Evolutionary conservation across 176 grass and related monocot species (phyloP).

Genomic region (Paspalum notatum): DNA sequence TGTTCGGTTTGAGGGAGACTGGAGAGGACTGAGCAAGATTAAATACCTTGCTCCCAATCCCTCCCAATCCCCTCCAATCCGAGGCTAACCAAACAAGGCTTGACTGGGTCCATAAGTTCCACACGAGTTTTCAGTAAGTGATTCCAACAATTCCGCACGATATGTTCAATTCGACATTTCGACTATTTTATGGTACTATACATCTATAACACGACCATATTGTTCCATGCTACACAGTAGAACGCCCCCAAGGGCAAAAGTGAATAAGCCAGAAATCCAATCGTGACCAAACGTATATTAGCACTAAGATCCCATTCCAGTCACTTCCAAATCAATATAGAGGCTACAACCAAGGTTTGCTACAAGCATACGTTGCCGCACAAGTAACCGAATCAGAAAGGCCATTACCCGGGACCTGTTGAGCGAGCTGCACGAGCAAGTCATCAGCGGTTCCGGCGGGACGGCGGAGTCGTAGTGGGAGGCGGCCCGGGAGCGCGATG

Average conservation of each 20-base stretch:
- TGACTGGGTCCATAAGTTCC: too few species aligned
- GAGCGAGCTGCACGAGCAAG: conserved; percentile 60
- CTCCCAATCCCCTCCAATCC: too few species aligned
- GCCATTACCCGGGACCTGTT: conserved; percentile 69
- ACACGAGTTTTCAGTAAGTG: neutral
- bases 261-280: neutral
- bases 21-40: too few species aligned
- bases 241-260: neutral
- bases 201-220: neutral
- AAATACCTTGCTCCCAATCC: too few species aligned
- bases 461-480: conserved; percentile 63
- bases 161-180: neutral
- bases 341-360: neutral
- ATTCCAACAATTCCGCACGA: neutral
- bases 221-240: neutral
- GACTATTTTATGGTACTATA: neutral
- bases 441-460: conserved; percentile 46
- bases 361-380: neutral
- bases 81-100: too few species aligned
- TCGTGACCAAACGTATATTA: neutral
- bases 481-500: conserved; percentile 73
- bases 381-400: conserved; percentile 6
- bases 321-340: neutral
- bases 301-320: neutral
- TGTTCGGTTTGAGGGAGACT: too few species aligned